Conservation (phyloP, 2,329 filamentous ascomycete species). For the Claviceps pazoutovae region DNA sequence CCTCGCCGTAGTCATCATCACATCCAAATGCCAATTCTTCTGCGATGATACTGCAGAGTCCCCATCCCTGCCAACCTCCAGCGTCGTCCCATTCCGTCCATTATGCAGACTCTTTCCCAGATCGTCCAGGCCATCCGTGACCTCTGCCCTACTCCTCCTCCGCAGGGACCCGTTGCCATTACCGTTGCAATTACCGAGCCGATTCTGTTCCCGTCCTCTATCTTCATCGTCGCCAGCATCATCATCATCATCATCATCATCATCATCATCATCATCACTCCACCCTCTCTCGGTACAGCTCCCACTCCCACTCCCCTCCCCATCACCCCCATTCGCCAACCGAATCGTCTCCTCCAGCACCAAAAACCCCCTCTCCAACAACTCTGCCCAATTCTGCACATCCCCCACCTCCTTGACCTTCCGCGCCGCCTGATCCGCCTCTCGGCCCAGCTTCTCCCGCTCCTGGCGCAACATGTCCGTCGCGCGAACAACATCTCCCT, state of each 20-base stretch:
- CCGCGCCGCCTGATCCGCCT: slow-evolving; percentile 48
- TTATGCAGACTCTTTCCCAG: slow-evolving; percentile 4
- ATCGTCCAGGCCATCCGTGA: slow-evolving; percentile 11
- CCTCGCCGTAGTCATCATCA: slow-evolving; percentile 13
- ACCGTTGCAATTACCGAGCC: not conserved
- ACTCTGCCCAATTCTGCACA: slow-evolving; percentile 78
- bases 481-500: slow-evolving; percentile 47
- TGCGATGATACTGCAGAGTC: slow-evolving; percentile 1
- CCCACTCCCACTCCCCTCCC: slow-evolving; percentile 7
- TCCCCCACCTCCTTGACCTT: slow-evolving; percentile 66
- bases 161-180: not conserved
- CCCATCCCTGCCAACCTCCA: slow-evolving; percentile 5
- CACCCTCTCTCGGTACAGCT: slow-evolving; percentile 9
- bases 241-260: slow-evolving; percentile 6
- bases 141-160: slow-evolving; percentile 1
- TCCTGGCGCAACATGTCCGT: slow-evolving; percentile 48
- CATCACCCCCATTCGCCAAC: slow-evolving; percentile 28
- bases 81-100: not conserved
- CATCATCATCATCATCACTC: slow-evolving; percentile 16
- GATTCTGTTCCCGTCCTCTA: no score
- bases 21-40: slow-evolving; percentile 8
- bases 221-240: slow-evolving; percentile 8
- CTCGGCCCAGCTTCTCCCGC: slow-evolving; percentile 48
- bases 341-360: slow-evolving; percentile 51
- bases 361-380: slow-evolving; percentile 55